Conservation (phyloP, 2,329 filamentous ascomycete genomes). For the Sphaerostilbella broomeana region DNA sequence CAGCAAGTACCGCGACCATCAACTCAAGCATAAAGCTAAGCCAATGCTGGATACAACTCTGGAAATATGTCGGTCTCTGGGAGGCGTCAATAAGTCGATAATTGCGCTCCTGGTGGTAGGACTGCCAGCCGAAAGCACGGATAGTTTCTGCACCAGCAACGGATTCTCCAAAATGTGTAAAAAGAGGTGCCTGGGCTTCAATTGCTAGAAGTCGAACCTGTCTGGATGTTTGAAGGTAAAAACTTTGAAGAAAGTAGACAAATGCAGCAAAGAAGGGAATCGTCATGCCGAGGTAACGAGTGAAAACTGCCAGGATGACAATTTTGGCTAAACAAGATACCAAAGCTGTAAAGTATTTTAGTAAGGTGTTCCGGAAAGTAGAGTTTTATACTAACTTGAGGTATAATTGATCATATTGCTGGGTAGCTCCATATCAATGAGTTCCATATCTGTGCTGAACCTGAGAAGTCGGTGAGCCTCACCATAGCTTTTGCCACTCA, state of each 20-base stretch:
- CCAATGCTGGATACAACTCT: slow-evolving; percentile 44
- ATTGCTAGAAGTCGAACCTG: slow-evolving; percentile 12
- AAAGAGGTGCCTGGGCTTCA: slow-evolving; percentile 14
- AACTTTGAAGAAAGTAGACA: slow-evolving; percentile 16
- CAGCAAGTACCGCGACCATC: slow-evolving; percentile 37
- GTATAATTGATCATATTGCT: slow-evolving; percentile 7
- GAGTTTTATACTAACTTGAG: slow-evolving; percentile 1
- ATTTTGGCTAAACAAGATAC: slow-evolving; percentile 2
- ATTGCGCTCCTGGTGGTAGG: slow-evolving; percentile 1
- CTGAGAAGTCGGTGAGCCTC: too few species aligned
- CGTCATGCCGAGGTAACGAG: slow-evolving; percentile 8
- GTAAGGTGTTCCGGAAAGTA: too few species aligned
- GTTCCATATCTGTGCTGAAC: slow-evolving; percentile 13
- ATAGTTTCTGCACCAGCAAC: slow-evolving; percentile 11
- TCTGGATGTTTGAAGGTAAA: slow-evolving; percentile 17
- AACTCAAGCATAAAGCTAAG: slow-evolving; percentile 42
- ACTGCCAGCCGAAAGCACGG: slow-evolving; percentile 13
- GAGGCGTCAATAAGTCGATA: slow-evolving; percentile 27
- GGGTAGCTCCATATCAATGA: slow-evolving; percentile 12
- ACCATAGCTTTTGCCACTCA: too few species aligned
- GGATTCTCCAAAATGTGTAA: slow-evolving; percentile 12
- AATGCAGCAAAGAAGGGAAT: slow-evolving; percentile 7
- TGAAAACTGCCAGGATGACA: slow-evolving; percentile 6
- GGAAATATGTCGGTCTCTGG: slow-evolving; percentile 31
- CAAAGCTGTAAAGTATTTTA: background rate